Base-by-base conservation (phyloP, 306 rosid genomes). In the Malus asiatica region DNA sequence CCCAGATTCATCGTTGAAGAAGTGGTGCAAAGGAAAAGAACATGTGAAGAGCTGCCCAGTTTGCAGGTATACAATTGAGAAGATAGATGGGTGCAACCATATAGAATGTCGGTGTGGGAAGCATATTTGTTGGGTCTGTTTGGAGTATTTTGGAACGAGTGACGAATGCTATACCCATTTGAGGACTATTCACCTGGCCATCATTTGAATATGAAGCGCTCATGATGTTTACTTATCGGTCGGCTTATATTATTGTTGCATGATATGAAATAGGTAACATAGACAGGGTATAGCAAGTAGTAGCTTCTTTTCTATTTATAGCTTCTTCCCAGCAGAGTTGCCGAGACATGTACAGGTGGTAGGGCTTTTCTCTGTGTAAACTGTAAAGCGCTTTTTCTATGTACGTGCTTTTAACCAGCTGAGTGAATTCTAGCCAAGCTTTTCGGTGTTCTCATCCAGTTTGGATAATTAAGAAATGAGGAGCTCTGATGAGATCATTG, bases 51-150 rank as follows among this genome's bases (percentile, higher is more conserved):
- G 78, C 82, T 96, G 99, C 81, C 81, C 86, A 0, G 81, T 64
- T 2, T 96, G 99, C 73, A 86, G 91, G 35, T 86, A 76, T 73
- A 81, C 88, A 22, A 90, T 96, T 45, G 97, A 96, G 88, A 96
- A 96, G 87, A 57, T 76, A 1, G 98, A 92, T 11, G 99, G 99
- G 46, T 96, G 99, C 90, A 92, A 96, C 82, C 99, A 92, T 61
- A 57, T 96, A 20, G 93, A 86, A 84, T 96, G 99, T 35, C 83
- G 79, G 87, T 96, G 99, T 60, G 97, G 93, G 51, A 92, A 71
- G 63, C 99, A 96, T 77, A 87, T 96, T 6, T 96, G 99, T 84
- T 96, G 98, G 98, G 96, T 77, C 63, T 96, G 98, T 81, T 81
- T 95, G 85, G 96, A 81, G 38, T 65, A 70, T 82, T 92, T 80